These are phyloP conservation scores for Cyclotella choctawhatcheeana DNA, from an alignment of 108 stramenopile genomes.

Conservation along the genomic window DNA sequence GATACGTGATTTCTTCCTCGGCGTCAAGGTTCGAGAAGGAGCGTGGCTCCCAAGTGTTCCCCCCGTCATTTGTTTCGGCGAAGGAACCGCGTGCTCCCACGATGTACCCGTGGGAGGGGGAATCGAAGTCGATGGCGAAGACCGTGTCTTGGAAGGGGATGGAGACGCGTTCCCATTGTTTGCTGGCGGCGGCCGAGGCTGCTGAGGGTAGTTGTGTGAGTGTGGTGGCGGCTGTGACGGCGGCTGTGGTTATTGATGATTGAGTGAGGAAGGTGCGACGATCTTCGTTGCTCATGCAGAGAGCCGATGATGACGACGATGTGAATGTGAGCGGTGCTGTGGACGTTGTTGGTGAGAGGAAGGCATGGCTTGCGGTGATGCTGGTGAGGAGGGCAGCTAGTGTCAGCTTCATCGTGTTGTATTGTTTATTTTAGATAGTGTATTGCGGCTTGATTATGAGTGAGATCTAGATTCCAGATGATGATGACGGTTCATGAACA, in stretches of 20 bases:
- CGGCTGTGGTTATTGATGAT: conserved; percentile 58
- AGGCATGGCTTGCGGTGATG: conserved; percentile 13
- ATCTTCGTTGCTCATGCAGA: conserved; percentile 51
- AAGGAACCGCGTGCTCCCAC: conserved; percentile 97
- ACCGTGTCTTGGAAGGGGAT: conserved; percentile 91
- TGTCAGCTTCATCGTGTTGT: conserved; percentile 38
- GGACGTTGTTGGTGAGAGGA: conserved; percentile 12
- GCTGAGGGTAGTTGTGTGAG: conserved; percentile 37
- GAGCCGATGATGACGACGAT: conserved; percentile 4
- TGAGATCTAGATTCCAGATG: not conserved
- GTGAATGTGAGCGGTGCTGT: not conserved
- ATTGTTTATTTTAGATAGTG: not conserved
- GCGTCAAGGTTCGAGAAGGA: conserved; percentile 95
- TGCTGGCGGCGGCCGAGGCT: conserved; percentile 66
- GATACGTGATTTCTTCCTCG: conserved; percentile 95
- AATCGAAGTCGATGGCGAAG: conserved; percentile 96
- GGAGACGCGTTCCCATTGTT: conserved; percentile 79
- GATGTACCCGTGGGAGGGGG: conserved; percentile 91
- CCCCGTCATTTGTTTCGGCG: conserved; percentile 95
- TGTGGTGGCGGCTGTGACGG: conserved; percentile 55
- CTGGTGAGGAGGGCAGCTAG: conserved; percentile 32
- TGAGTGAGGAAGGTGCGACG: conserved; percentile 78
- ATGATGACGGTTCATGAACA: not conserved
- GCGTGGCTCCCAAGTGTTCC: conserved; percentile 91
- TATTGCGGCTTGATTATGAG: not conserved